phyloP scores from a whole-genome alignment of 2,329 filamentous ascomycete genomes.

The Thelonectria blattea region DNA sequence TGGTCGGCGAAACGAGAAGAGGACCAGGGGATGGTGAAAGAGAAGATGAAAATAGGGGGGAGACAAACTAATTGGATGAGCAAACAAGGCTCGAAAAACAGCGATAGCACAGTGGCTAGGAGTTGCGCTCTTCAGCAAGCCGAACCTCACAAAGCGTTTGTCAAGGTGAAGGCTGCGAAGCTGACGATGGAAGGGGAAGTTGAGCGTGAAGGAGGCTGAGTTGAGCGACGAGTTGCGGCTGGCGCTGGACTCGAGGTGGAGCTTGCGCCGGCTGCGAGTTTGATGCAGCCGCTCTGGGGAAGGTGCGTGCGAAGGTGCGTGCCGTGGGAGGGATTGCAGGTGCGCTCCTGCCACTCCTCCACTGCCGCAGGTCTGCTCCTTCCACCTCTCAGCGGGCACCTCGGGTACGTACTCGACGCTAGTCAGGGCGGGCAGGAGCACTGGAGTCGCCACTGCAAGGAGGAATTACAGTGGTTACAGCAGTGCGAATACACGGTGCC shows the following conservation, averaged over 20 bases:
- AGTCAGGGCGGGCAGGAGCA: background rate
- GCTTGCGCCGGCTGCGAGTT: slow-evolving; percentile 26
- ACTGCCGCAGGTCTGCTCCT: too few species aligned
- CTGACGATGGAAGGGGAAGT: slow-evolving; percentile 17
- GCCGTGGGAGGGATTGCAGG: too few species aligned
- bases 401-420: slow-evolving; percentile 5
- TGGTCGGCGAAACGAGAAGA: slow-evolving; percentile 30
- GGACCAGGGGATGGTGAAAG: slow-evolving; percentile 28
- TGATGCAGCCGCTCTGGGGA: slow-evolving; percentile 26
- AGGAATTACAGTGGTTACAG: background rate
- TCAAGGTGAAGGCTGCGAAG: slow-evolving; percentile 22
- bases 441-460: background rate
- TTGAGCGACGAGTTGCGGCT: slow-evolving; percentile 31
- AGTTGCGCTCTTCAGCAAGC: slow-evolving; percentile 33
- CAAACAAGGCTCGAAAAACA: slow-evolving; percentile 36
- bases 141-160: slow-evolving; percentile 28
- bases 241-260: slow-evolving; percentile 24
- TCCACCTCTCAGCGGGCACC: background rate
- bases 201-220: slow-evolving; percentile 38
- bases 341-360: too few species aligned
- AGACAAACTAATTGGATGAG: slow-evolving; percentile 46
- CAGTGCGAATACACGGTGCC: too few species aligned
- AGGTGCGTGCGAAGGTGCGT: slow-evolving; percentile 11
- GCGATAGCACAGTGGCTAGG: slow-evolving; percentile 32
- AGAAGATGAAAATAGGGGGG: slow-evolving; percentile 32